These are phyloP conservation scores for Nakaseomyces sp. DNA, from an alignment of 1,139 yeast species.

Conservation along the genomic window DNA sequence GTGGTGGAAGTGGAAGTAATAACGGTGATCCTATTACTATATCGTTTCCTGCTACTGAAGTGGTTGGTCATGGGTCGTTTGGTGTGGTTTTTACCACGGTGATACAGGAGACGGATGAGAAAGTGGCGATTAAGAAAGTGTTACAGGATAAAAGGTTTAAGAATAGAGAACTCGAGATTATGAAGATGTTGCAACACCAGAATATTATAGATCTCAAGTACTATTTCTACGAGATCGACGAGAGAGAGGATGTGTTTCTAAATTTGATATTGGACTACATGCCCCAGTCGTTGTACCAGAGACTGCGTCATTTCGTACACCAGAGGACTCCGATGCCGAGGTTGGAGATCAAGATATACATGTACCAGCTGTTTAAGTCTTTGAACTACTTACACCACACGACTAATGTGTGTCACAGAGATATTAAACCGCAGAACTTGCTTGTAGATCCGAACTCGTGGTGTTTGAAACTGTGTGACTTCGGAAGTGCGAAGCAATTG, in stretches of 20 bases:
- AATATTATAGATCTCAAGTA: slow-evolving; percentile 84
- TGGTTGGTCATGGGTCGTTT: slow-evolving; percentile 96
- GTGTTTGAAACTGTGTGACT: slow-evolving; percentile 84
- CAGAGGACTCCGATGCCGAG: slow-evolving; percentile 74
- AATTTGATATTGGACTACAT: slow-evolving; percentile 84
- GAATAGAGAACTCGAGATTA: slow-evolving; percentile 91
- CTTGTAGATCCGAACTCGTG: slow-evolving; percentile 81
- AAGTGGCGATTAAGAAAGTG: slow-evolving; percentile 89
- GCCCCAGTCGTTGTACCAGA: slow-evolving; percentile 90
- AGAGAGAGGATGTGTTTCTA: slow-evolving; percentile 54
- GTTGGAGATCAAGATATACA: slow-evolving; percentile 79
- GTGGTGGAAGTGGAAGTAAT: no score
- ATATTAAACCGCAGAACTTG: slow-evolving; percentile 91
- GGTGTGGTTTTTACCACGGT: slow-evolving; percentile 92
- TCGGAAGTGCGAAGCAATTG: slow-evolving; percentile 94
- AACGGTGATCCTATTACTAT: slow-evolving; percentile 24
- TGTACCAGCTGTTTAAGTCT: slow-evolving; percentile 86
- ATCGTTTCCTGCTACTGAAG: slow-evolving; percentile 39
- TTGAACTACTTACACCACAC: slow-evolving; percentile 82
- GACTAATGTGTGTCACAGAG: slow-evolving; percentile 88
- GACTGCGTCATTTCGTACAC: slow-evolving; percentile 75
- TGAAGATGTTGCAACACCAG: slow-evolving; percentile 76
- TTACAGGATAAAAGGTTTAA: slow-evolving; percentile 92
- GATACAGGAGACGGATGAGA: slow-evolving; percentile 62
- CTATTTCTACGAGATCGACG: slow-evolving; percentile 67